phyloP scores from a whole-genome alignment of 768 basidiomycete species.

The Pleurotus djamor region DNA sequence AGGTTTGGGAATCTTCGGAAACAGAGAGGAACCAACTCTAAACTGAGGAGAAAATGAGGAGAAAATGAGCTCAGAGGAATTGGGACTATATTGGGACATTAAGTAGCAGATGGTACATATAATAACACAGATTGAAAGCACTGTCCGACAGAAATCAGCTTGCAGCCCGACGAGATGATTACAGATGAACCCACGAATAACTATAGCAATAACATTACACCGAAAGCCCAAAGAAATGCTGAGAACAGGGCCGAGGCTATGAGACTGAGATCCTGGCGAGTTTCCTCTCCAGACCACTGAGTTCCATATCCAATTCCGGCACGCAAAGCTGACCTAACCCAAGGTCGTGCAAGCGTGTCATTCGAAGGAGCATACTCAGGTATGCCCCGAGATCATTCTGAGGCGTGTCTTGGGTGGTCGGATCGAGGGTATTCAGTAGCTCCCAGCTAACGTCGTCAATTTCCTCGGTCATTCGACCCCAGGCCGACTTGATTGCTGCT shows the following conservation, averaged over 20 bases:
- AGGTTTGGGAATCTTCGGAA: background rate
- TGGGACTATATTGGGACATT: background rate
- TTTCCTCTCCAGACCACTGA: background rate
- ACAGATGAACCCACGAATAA: background rate
- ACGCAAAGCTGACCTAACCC: slow-evolving; percentile 68
- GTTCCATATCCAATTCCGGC: slow-evolving; percentile 13
- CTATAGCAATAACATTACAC: background rate
- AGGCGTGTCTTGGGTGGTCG: slow-evolving; percentile 24
- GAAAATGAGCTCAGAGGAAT: no score
- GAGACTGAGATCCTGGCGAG: background rate
- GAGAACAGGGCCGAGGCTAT: background rate
- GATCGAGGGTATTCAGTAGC: slow-evolving; percentile 45
- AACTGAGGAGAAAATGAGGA: background rate
- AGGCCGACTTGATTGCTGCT: slow-evolving; percentile 58
- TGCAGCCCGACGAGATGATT: background rate
- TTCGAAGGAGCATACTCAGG: slow-evolving; percentile 67
- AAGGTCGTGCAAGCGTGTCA: slow-evolving; percentile 74
- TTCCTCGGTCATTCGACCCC: slow-evolving; percentile 69
- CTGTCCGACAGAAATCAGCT: background rate
- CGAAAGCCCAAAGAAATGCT: background rate
- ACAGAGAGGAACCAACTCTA: background rate
- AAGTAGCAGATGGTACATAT: background rate
- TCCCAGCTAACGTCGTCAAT: slow-evolving; percentile 68
- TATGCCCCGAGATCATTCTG: slow-evolving; percentile 24
- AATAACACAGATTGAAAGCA: background rate